phyloP scores from a whole-genome alignment of 257 asterid genomes.

The Solanum megistacrolobum region DNA sequence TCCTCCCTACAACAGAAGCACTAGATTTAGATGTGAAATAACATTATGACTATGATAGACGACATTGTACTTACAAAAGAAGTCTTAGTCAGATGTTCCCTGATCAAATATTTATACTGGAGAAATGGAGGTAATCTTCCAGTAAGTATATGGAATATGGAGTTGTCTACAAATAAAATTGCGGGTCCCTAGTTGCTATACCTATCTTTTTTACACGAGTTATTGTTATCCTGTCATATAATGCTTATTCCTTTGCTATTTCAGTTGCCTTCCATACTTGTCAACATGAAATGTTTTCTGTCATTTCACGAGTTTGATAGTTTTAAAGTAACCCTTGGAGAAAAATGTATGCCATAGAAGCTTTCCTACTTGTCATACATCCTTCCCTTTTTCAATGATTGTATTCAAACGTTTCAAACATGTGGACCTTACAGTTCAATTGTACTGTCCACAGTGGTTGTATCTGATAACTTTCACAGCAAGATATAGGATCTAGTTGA shows the following conservation, averaged over 20 bases:
- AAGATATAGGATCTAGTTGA: not conserved
- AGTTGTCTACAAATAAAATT: not conserved
- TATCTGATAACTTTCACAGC: not conserved
- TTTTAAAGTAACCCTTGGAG: not conserved
- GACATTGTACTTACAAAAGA: not conserved
- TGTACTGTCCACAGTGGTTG: not conserved
- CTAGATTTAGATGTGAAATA: not conserved
- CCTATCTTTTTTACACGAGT: not conserved
- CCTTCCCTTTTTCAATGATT: not conserved
- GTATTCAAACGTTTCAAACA: not conserved
- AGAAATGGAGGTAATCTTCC: not conserved
- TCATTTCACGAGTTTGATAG: not conserved
- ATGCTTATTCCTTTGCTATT: not conserved
- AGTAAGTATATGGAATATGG: not conserved
- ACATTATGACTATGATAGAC: not conserved
- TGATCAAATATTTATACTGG: not conserved
- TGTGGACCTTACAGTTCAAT: not conserved
- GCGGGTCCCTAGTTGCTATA: not conserved
- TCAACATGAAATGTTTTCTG: not conserved
- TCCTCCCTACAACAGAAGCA: not conserved
- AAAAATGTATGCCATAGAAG: not conserved
- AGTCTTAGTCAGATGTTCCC: not conserved
- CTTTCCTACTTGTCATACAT: not conserved
- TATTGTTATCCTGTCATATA: not conserved
- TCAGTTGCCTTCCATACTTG: not conserved